These are phyloP conservation scores for Lignosus rhinocerotis DNA, from an alignment of 1,284 basidiomycete species.

Conservation along the genomic window DNA sequence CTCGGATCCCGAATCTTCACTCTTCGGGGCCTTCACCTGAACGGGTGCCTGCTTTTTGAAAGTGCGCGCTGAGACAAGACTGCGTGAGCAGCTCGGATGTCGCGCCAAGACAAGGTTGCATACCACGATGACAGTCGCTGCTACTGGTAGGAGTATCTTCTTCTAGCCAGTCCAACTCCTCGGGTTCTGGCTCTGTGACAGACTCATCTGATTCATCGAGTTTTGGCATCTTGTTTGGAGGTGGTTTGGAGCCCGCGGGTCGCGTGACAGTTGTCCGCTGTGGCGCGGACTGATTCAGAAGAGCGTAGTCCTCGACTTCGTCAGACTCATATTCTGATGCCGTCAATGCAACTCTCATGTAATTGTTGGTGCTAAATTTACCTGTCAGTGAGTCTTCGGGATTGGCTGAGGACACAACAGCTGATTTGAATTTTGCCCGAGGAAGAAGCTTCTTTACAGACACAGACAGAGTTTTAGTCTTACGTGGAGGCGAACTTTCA, in stretches of 20 bases:
- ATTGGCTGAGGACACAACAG: background rate
- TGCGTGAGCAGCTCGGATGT: background rate
- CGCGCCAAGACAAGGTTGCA: background rate
- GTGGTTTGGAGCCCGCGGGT: background rate
- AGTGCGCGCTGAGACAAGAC: background rate
- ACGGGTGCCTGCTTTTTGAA: background rate
- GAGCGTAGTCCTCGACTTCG: background rate
- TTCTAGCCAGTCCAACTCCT: conserved; percentile 13
- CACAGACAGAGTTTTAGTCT: conserved; percentile 4
- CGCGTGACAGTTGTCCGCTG: conserved; percentile 7
- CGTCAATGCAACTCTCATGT: background rate
- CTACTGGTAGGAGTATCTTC: background rate
- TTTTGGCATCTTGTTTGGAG: conserved; percentile 9
- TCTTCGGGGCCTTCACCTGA: background rate
- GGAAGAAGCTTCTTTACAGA: background rate
- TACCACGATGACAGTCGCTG: background rate
- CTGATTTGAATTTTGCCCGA: background rate
- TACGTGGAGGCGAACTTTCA: conserved; percentile 2
- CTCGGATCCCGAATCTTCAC: conserved; percentile 22
- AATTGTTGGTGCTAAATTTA: background rate
- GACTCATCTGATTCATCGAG: conserved; percentile 21
- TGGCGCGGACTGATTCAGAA: background rate
- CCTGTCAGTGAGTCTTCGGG: conserved; percentile 22
- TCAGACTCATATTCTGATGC: conserved; percentile 14
- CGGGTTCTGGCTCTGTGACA: conserved; percentile 28